Evolutionary conservation across 306 rosid genomes (phyloP), one percentile per base, ranked within the genome.

Genomic region (Canavalia gladiata): DNA sequence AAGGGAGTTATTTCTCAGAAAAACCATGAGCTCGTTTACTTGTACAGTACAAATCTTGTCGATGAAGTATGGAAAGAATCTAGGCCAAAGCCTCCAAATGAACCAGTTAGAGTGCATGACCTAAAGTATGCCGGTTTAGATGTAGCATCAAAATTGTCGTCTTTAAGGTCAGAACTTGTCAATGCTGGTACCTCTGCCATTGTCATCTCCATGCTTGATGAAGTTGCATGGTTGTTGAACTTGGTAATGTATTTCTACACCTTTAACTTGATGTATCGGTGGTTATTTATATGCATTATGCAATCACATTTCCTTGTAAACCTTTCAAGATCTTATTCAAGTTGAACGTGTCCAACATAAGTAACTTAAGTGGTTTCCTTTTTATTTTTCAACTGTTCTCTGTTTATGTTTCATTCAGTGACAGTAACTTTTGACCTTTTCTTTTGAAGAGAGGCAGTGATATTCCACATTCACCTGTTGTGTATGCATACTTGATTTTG

Each of bases 161-260:
- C 90, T 82, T 58, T 95, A 87, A 95, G 97, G 81, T 87, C 91
- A 50, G 97, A 91, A 84, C 95, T 93, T 80, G 77, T 28, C 4
- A 79, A 64, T 73, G 81, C 92, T 82, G 98, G 90, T 82, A 87
- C 99, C 75, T 88, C 99, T 57, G 98, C 97, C 41, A 93, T 95
- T 71, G 80, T 91, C 34, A 81, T 95, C 81, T 93, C 98, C 41
- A 88, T 87, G 94, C 99, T 95, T 9, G 99, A 95, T 89, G 97
- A 95, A 88, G 78, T 95, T 77, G 99, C 99, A 30, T 95, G 99
- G 99, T 72, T 95, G 76, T 85, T 93, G 88, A 95, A 95, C 91
- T 81, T 93, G 99, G 99, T 95, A 95, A 73, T 80, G 51, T 74
- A 57, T 80, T 74, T 80, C 63, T 65, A 46, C 37, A 10, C 54